Evolutionary conservation across 2,329 filamentous ascomycete genomes (phyloP).

Genomic region (Pseudopyricularia javanii): DNA sequence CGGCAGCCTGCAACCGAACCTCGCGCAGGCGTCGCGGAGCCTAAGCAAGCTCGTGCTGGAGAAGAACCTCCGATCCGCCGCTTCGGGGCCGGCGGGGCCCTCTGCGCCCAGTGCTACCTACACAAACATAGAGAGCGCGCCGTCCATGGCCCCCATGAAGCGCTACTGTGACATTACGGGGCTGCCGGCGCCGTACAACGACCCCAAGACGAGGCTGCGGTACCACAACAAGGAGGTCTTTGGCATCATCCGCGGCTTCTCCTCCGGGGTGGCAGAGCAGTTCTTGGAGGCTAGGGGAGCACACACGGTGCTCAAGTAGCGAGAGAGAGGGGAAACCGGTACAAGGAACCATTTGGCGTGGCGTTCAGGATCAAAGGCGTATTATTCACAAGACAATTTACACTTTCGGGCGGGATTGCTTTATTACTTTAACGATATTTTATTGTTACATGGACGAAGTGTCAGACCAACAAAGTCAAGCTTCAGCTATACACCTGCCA

Average conservation of each 20-base stretch:
- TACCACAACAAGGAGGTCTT: conserved; percentile 95
- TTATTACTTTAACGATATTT: background rate
- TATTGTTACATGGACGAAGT: conserved; percentile 23
- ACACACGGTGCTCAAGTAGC: conserved; percentile 83
- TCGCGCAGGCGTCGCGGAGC: conserved; percentile 80
- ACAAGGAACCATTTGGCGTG: background rate
- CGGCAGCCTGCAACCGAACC: conserved; percentile 45
- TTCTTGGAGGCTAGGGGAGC: conserved; percentile 85
- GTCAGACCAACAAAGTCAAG: conserved; percentile 94
- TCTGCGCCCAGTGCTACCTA: conserved; percentile 70
- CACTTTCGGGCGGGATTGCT: background rate
- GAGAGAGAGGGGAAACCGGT: conserved; percentile 5
- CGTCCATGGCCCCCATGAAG: conserved; percentile 71
- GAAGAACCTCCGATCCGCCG: conserved; percentile 50
- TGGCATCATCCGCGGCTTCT: conserved; percentile 64
- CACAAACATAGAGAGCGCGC: conserved; percentile 86
- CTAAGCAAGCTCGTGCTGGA: conserved; percentile 81
- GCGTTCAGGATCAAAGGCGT: background rate
- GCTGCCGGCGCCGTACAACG: conserved; percentile 78
- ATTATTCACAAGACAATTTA: background rate
- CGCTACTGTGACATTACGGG: conserved; percentile 96
- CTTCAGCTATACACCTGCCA: conserved; percentile 72
- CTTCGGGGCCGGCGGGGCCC: conserved; percentile 9
- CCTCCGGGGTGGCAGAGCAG: conserved; percentile 72
- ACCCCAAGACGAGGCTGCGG: conserved; percentile 85